These are phyloP conservation scores for Gleditsia sinensis DNA, from an alignment of 306 rosid genomes.

Conservation along the genomic window DNA sequence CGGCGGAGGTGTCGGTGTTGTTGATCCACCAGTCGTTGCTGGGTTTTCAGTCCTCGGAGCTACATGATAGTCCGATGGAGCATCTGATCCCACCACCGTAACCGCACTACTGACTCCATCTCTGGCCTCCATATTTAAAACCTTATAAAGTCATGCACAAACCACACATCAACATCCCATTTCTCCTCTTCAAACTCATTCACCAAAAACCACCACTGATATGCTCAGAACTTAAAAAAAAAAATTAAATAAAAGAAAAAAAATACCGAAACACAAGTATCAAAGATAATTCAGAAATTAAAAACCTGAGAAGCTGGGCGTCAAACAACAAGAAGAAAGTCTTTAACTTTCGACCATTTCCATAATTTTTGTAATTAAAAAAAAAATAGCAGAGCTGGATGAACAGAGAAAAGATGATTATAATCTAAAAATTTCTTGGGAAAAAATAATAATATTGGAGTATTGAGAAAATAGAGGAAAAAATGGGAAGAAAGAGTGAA, in stretches of 20 bases:
- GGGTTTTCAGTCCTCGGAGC: slow-evolving; percentile 82
- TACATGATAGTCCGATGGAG: slow-evolving; percentile 90
- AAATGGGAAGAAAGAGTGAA: slow-evolving; percentile 30
- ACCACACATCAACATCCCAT: slow-evolving; percentile 51
- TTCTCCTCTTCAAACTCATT: slow-evolving; percentile 42
- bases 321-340: slow-evolving; percentile 41
- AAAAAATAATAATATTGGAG: slow-evolving; percentile 15
- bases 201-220: slow-evolving; percentile 13
- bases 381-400: slow-evolving; percentile 32
- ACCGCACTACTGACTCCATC: slow-evolving; percentile 84
- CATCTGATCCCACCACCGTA: slow-evolving; percentile 97
- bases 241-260: too few relatives aligned
- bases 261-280: slow-evolving; percentile 27
- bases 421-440: slow-evolving; percentile 15
- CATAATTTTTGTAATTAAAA: slow-evolving; percentile 16
- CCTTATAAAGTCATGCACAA: slow-evolving; percentile 40
- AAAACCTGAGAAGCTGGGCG: slow-evolving; percentile 25
- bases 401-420: slow-evolving; percentile 12
- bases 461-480: slow-evolving; percentile 29
- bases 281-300: slow-evolving; percentile 5
- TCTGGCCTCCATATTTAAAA: slow-evolving; percentile 76
- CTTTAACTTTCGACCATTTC: slow-evolving; percentile 35
- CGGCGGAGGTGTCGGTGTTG: slow-evolving; percentile 24
- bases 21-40: slow-evolving; percentile 58
- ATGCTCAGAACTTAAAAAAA: too few relatives aligned